Percentiles rank a stretch among this genome's conserved stretches.
Conservation (phyloP, 306 rosid species). For the Adenanthera pavonina region DNA sequence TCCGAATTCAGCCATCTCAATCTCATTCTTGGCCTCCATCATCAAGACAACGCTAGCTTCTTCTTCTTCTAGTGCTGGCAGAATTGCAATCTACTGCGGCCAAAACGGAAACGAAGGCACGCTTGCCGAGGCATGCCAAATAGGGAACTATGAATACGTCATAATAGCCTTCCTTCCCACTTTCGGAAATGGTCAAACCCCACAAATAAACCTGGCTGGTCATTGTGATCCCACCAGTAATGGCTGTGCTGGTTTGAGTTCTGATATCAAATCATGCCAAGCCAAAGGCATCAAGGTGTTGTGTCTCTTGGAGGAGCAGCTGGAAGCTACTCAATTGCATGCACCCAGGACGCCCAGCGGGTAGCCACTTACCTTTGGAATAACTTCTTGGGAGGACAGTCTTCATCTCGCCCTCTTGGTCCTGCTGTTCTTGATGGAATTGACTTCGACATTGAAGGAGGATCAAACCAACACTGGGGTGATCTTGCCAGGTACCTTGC, state of each 20-base stretch:
- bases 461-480: not conserved
- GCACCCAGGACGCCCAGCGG: not conserved
- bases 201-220: conserved; percentile 7
- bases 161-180: conserved; percentile 5
- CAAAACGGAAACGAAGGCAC: conserved; percentile 5
- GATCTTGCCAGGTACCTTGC: not conserved
- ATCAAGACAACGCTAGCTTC: not conserved
- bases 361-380: conserved; percentile 18
- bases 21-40: not conserved
- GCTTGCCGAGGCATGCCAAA: not conserved
- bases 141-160: not conserved
- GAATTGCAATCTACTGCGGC: conserved; percentile 8
- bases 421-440: conserved; percentile 22
- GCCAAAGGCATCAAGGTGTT: conserved; percentile 22
- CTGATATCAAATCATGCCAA: conserved; percentile 7
- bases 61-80: not conserved
- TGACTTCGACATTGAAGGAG: conserved; percentile 19
- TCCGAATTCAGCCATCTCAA: not conserved
- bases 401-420: conserved; percentile 18
- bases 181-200: conserved; percentile 3
- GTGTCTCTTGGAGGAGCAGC: conserved; percentile 19
- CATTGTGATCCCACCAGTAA: not conserved
- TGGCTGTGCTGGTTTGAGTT: conserved; percentile 8
- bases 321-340: not conserved
- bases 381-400: conserved; percentile 8